phyloP scores from a whole-genome alignment of 768 basidiomycete species.

The Boletus pseudo-olivaceus region DNA sequence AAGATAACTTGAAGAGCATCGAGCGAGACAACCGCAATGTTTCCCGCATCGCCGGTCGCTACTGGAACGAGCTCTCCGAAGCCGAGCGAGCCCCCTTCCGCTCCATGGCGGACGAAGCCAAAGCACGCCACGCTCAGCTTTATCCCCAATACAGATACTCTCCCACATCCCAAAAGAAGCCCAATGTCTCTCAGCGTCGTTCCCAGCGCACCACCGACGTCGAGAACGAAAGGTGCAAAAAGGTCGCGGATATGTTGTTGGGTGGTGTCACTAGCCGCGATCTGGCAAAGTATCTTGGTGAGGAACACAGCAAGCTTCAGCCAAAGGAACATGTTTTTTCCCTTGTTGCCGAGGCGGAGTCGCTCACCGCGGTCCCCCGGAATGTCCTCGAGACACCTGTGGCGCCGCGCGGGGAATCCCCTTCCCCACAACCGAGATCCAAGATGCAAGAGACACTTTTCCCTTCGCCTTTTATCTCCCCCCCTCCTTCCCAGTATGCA shows the following conservation, averaged over 20 bases:
- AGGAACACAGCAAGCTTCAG: neutral
- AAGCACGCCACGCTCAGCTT: slow-evolving; percentile 43
- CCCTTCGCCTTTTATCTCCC: neutral
- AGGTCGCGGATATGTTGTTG: slow-evolving; percentile 35
- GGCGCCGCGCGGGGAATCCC: neutral
- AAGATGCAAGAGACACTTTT: slow-evolving; percentile 3
- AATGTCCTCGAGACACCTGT: slow-evolving; percentile 9
- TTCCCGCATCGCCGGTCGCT: slow-evolving; percentile 62
- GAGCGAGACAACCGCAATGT: slow-evolving; percentile 73
- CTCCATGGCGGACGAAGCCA: slow-evolving; percentile 44
- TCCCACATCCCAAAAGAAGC: slow-evolving; percentile 38
- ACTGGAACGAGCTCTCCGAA: slow-evolving; percentile 57
- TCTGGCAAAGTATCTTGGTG: slow-evolving; percentile 20
- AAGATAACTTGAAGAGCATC: slow-evolving; percentile 44
- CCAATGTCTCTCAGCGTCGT: slow-evolving; percentile 33
- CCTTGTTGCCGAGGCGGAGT: neutral
- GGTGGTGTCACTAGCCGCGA: slow-evolving; percentile 33
- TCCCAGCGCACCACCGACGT: slow-evolving; percentile 27
- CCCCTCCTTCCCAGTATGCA: neutral
- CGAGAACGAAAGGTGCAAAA: slow-evolving; percentile 39
- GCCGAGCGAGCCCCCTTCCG: slow-evolving; percentile 48
- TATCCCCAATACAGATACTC: slow-evolving; percentile 65
- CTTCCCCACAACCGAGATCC: slow-evolving; percentile 2
- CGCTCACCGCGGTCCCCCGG: neutral
- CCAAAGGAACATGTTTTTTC: neutral